These are phyloP conservation scores for Rhodotorula graminis DNA, from an alignment of 768 basidiomycete genomes.

Conservation along the genomic window DNA sequence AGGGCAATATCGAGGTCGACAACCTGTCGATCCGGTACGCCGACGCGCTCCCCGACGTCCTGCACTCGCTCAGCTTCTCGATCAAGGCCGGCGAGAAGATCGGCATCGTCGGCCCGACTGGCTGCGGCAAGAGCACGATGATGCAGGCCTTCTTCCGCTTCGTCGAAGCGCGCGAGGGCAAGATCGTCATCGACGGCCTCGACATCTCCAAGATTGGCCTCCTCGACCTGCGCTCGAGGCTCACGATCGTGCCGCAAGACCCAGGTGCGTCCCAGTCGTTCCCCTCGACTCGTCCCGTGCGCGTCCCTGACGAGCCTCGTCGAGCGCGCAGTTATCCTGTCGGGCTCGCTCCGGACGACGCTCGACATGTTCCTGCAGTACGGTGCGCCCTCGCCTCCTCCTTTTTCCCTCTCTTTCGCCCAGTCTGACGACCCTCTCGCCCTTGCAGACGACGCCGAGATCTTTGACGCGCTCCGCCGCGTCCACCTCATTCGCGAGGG, in stretches of 20 bases:
- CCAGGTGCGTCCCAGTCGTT: constrained; percentile 38
- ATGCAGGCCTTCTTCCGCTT: constrained; percentile 52
- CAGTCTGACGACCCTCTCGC: accelerated
- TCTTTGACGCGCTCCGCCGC: constrained; percentile 43
- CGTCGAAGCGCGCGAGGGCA: constrained; percentile 47
- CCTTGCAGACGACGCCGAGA: constrained; percentile 38
- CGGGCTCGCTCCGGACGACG: constrained; percentile 65
- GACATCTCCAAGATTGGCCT: constrained; percentile 49
- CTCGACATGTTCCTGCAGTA: constrained; percentile 43
- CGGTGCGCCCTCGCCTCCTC: background rate
- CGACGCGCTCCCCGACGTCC: constrained; percentile 47
- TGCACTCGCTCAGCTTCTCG: constrained; percentile 48
- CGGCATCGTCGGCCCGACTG: constrained; percentile 47
- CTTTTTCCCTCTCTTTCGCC: background rate
- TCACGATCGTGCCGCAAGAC: constrained; percentile 51
- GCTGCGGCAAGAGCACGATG: constrained; percentile 51
- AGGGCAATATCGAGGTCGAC: constrained; percentile 43
- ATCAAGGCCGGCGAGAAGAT: constrained; percentile 49
- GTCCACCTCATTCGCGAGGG: constrained; percentile 38
- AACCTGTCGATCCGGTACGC: constrained; percentile 44
- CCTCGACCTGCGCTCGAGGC: constrained; percentile 62
- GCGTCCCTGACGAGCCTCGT: constrained; percentile 48
- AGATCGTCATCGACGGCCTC: constrained; percentile 47
- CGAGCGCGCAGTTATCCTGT: constrained; percentile 34
- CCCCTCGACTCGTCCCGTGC: no score